Evolutionary conservation across 2,329 filamentous ascomycete species (phyloP).

Genomic region (Aurifilum marmelostoma): DNA sequence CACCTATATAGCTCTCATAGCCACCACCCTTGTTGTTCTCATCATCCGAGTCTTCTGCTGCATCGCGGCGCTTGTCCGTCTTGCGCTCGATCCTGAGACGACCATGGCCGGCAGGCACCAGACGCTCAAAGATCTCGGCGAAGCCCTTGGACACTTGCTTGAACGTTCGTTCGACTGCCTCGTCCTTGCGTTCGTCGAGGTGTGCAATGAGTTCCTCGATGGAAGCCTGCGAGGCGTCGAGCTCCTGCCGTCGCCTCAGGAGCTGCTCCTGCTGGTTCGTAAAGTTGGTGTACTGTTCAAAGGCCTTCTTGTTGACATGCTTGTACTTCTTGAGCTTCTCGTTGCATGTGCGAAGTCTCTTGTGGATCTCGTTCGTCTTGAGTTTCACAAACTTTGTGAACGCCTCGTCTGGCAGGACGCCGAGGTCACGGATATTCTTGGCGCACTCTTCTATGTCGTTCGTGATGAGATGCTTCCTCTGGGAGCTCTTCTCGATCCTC

Average conservation of each 20-base stretch:
- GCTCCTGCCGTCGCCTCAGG: slow-evolving; percentile 80
- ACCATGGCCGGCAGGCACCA: slow-evolving; percentile 91
- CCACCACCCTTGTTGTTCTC: slow-evolving; percentile 68
- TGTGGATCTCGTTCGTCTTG: slow-evolving; percentile 71
- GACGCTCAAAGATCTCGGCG: slow-evolving; percentile 87
- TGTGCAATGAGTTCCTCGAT: slow-evolving; percentile 93
- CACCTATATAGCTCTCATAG: slow-evolving; percentile 95
- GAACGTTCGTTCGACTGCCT: slow-evolving; percentile 97
- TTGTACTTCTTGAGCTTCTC: slow-evolving; percentile 94
- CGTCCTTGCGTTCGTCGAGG: slow-evolving; percentile 93
- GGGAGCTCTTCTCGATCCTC: slow-evolving; percentile 87
- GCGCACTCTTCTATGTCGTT: slow-evolving; percentile 79
- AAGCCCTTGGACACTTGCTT: slow-evolving; percentile 97
- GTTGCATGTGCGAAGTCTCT: slow-evolving; percentile 84
- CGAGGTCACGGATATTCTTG: slow-evolving; percentile 88
- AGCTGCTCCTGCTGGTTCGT: slow-evolving; percentile 88
- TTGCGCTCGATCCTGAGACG: slow-evolving; percentile 91
- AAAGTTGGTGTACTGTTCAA: slow-evolving; percentile 98
- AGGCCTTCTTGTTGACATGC: slow-evolving; percentile 98
- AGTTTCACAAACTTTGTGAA: slow-evolving; percentile 89
- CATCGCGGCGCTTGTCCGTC: slow-evolving; percentile 69
- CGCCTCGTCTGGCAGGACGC: slow-evolving; percentile 90
- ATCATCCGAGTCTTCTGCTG: slow-evolving; percentile 68
- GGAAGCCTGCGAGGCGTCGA: slow-evolving; percentile 81
- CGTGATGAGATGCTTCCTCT: slow-evolving; percentile 80